Evolutionary conservation across 2,329 filamentous ascomycete genomes (phyloP), one percentile per base, ranked within the genome.

Genomic region (Neurospora sp.): DNA sequence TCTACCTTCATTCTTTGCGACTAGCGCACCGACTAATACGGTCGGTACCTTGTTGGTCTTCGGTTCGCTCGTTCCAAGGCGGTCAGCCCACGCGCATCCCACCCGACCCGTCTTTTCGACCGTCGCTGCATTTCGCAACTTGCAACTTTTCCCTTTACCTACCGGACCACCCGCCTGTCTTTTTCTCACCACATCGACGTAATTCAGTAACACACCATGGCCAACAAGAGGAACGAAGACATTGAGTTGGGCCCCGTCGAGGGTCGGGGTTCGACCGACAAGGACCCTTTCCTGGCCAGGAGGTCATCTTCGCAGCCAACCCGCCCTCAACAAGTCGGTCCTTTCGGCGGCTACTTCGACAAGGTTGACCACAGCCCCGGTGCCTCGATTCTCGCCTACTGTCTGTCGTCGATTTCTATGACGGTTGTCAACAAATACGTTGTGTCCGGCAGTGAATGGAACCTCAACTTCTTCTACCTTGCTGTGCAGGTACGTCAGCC

Each of bases 361-460:
- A 82, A 83, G 76, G 79, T 93, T 73, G 87, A 90, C 76, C 93
- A 93, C 82, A 96, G 89, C 80, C 92, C 93, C 17, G 84, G 88
- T 66, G 79, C 96, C 67, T 93, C 95, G 28, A 92, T 99, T 76
- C 79, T 97, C 74, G 89, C 92, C 67, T 99, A 99, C 85, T 99
- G 96, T 81, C 85, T 91, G 77, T 93, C 95, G 68, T 97, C 94
- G n/a, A 99, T 99, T 79, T 88, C 95, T 80, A 99, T 99, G 96
- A 99, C 96, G 8, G 92, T 97, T n/a, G 96, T 96, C 80, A 99
- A 99, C 84, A 99, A 99, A 86, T 99, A 96, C 80, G 94, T 97
- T 73, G 89, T 99, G 66, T 97, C 93, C 8, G 96, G 96, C 72
- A 86, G 87, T 68, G 88, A 91, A 75, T 99, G 96, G 88, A 99